These are phyloP conservation scores for Lobosporangium transversale DNA, from an alignment of 192 early-diverging fungal species.

Conservation along the genomic window DNA sequence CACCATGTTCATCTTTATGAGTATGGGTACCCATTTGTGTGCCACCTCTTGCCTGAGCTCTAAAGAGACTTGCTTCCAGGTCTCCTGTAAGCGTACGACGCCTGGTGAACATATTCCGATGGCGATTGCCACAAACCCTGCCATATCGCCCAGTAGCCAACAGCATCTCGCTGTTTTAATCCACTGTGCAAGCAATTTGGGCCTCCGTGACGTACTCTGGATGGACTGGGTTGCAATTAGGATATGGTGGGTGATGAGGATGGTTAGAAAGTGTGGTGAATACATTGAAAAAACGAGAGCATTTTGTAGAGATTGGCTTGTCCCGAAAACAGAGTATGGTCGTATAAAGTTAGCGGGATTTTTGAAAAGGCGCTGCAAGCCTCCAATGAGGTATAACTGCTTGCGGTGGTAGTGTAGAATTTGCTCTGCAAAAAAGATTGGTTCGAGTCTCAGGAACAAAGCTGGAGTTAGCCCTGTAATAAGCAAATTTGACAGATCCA, in stretches of 20 bases:
- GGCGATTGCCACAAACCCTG: slow-evolving; percentile 73
- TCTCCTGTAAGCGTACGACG: slow-evolving; percentile 71
- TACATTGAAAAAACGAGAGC: slow-evolving; percentile 51
- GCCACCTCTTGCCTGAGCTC: slow-evolving; percentile 60
- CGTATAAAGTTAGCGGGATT: slow-evolving; percentile 49
- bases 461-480: slow-evolving; percentile 71
- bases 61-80: slow-evolving; percentile 71
- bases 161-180: slow-evolving; percentile 68
- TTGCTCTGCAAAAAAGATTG: slow-evolving; percentile 72
- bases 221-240: slow-evolving; percentile 65
- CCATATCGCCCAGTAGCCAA: slow-evolving; percentile 67
- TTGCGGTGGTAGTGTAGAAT: slow-evolving; percentile 72
- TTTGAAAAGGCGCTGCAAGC: slow-evolving; percentile 1
- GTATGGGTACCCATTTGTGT: slow-evolving; percentile 68
- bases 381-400: slow-evolving; percentile 21
- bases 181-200: slow-evolving; percentile 74
- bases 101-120: slow-evolving; percentile 73
- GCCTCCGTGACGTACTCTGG: slow-evolving; percentile 56
- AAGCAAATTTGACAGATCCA: slow-evolving; percentile 61
- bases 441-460: slow-evolving; percentile 67
- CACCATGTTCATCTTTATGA: slow-evolving; percentile 63
- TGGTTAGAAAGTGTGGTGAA: slow-evolving; percentile 78
- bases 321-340: slow-evolving; percentile 41
- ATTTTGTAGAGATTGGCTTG: slow-evolving; percentile 34
- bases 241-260: slow-evolving; percentile 73